Evolutionary conservation across 106 monocot species (phyloP).

Genomic region (Triglochin maritima): DNA sequence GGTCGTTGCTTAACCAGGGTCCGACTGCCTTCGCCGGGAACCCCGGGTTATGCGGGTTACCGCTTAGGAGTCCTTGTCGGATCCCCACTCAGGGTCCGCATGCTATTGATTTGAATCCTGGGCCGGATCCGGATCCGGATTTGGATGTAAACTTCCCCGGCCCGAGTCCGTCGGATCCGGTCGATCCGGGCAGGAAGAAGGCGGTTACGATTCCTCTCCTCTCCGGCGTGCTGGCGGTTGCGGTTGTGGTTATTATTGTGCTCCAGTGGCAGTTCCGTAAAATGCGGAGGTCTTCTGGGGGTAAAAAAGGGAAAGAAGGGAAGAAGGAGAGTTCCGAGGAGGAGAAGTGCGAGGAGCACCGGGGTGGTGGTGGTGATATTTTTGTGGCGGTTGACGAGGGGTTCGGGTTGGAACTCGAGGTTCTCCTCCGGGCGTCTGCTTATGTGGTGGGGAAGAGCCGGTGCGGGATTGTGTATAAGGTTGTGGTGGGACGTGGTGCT

Average conservation of each 20-base stretch:
- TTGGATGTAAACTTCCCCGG: constrained; percentile 9
- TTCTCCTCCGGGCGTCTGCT: constrained; percentile 84
- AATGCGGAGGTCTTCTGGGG: constrained; percentile 8
- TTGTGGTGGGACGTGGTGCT: constrained; percentile 38
- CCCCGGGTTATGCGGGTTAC: constrained; percentile 69
- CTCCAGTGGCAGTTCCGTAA: constrained; percentile 72
- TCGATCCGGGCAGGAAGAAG: constrained; percentile 11
- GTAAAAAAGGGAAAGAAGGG: constrained; percentile 11
- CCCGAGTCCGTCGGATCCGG: constrained; percentile 6
- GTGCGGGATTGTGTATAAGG: constrained; percentile 76
- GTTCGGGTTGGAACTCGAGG: constrained; percentile 75
- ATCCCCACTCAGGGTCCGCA: constrained; percentile 7
- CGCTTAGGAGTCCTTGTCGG: constrained; percentile 48
- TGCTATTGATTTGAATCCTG: constrained; percentile 18
- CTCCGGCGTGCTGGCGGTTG: constrained; percentile 32
- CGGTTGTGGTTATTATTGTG: constrained; percentile 30
- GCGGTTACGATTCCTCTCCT: constrained; percentile 38
- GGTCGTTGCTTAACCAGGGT: constrained; percentile 80
- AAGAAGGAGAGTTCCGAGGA: constrained; percentile 9
- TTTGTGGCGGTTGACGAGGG: constrained; percentile 78
- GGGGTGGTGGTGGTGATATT: constrained; percentile 29
- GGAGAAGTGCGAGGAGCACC: constrained; percentile 17
- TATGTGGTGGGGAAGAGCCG: constrained; percentile 92
- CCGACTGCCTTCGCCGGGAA: constrained; percentile 80
- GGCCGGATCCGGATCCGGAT: constrained; percentile 14